Evolutionary conservation across 345 rosid species (phyloP).

Genomic region (Eucalyptus victrix): DNA sequence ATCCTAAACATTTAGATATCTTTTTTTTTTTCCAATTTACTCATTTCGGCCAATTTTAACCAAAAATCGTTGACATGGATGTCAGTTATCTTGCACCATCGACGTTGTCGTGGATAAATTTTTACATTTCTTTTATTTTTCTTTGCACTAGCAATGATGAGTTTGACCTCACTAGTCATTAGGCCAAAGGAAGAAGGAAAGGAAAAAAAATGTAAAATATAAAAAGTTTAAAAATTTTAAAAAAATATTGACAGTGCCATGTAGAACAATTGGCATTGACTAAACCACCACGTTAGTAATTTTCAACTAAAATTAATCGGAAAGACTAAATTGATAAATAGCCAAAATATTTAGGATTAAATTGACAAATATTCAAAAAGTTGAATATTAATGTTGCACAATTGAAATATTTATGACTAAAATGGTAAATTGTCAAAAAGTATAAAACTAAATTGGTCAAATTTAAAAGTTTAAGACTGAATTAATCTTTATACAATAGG

Average conservation of each 20-base stretch:
- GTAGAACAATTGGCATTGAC: too few relatives aligned
- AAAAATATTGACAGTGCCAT: fast-evolving
- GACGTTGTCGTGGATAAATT: too few relatives aligned
- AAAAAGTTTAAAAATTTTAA: too few relatives aligned
- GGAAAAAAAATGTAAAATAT: too few relatives aligned
- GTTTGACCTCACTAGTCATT: not conserved
- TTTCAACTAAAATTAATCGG: too few relatives aligned
- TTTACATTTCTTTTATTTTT: not conserved
- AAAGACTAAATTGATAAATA: not conserved
- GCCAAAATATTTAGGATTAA: too few relatives aligned
- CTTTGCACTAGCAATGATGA: too few relatives aligned
- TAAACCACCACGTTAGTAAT: not conserved
- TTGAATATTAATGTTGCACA: not conserved
- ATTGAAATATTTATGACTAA: not conserved
- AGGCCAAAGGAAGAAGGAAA: not conserved
- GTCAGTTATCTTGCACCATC: fast-evolving
- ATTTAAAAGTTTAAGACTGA: too few relatives aligned
- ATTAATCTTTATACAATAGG: not conserved
- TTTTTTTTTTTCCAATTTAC: not conserved
- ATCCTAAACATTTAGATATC: too few relatives aligned
- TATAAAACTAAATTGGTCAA: too few relatives aligned
- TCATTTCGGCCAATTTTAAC: not conserved
- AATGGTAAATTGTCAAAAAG: not conserved
- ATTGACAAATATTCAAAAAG: too few relatives aligned
- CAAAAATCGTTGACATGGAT: too few relatives aligned